phyloP scores from a whole-genome alignment of 768 basidiomycete species.

The Tricholoma saponaceum region DNA sequence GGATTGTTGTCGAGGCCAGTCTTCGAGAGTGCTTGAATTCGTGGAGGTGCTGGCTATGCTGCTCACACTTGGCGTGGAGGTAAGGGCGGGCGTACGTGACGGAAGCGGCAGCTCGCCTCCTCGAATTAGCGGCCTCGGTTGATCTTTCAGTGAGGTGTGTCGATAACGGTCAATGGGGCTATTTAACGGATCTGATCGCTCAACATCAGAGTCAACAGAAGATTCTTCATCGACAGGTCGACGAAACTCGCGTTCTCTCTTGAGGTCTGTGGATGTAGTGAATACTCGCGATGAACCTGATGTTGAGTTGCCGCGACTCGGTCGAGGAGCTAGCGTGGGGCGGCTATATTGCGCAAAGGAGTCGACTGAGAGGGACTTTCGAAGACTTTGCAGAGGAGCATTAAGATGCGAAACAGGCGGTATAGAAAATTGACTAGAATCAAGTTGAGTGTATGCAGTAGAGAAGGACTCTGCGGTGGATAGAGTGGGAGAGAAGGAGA shows the following conservation, averaged over 20 bases:
- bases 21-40: constrained; percentile 33
- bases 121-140: constrained; percentile 36
- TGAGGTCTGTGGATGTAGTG: neutral
- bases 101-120: constrained; percentile 64
- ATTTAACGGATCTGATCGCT: constrained; percentile 43
- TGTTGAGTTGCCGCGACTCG: constrained; percentile 28
- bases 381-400: constrained; percentile 39
- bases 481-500: constrained; percentile 26
- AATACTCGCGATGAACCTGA: constrained; percentile 23
- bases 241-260: constrained; percentile 50
- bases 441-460: constrained; percentile 31
- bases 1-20: constrained; percentile 33
- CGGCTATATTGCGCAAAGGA: constrained; percentile 55
- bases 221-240: constrained; percentile 19
- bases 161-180: constrained; percentile 39
- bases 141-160: constrained; percentile 47
- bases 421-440: constrained; percentile 17
- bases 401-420: constrained; percentile 24
- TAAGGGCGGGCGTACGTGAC: constrained; percentile 43
- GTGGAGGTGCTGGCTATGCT: constrained; percentile 33
- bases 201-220: constrained; percentile 48
- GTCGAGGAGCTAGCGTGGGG: constrained; percentile 27
- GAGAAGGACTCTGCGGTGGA: constrained; percentile 39
- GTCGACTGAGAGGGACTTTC: constrained; percentile 77
- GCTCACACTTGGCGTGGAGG: constrained; percentile 33